Percentiles rank a stretch among this genome's conserved stretches.
Conservation (phyloP, 345 rosid genomes). For the Eutrema yunnanense region DNA sequence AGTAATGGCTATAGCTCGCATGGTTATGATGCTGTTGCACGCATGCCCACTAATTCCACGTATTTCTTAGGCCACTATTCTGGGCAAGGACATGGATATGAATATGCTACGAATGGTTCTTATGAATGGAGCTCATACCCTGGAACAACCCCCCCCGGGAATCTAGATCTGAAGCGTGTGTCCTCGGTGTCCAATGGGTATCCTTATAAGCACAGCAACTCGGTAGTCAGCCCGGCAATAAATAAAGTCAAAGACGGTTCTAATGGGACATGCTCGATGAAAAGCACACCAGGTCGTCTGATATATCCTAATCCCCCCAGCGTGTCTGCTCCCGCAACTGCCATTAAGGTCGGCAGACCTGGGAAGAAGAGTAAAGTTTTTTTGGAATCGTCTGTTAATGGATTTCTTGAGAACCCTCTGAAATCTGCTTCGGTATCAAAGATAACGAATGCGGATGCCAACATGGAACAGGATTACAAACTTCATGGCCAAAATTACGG, state of each 20-base stretch:
- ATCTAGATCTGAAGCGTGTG: constrained; percentile 49
- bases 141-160: constrained; percentile 55
- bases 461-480: constrained; percentile 41
- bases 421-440: constrained; percentile 39
- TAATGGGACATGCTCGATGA: constrained; percentile 44
- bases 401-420: constrained; percentile 48
- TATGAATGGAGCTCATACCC: constrained; percentile 68
- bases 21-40: constrained; percentile 59
- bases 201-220: constrained; percentile 47
- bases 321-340: constrained; percentile 32
- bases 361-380: constrained; percentile 76
- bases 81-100: constrained; percentile 77
- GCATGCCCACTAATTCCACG: constrained; percentile 61
- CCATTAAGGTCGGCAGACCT: constrained; percentile 42
- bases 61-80: constrained; percentile 62
- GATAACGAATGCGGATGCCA: constrained; percentile 32
- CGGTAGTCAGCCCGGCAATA: constrained; percentile 33
- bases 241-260: constrained; percentile 44
- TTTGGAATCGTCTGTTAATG: constrained; percentile 46
- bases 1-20: constrained; percentile 57
- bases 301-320: constrained; percentile 26
- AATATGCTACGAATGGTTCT: constrained; percentile 63
- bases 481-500: constrained; percentile 38
- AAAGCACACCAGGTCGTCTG: constrained; percentile 24
- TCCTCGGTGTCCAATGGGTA: constrained; percentile 44